Evolutionary conservation across 805 yeast genomes (phyloP).

Genomic region (Cyberlindnera mycetangii): DNA sequence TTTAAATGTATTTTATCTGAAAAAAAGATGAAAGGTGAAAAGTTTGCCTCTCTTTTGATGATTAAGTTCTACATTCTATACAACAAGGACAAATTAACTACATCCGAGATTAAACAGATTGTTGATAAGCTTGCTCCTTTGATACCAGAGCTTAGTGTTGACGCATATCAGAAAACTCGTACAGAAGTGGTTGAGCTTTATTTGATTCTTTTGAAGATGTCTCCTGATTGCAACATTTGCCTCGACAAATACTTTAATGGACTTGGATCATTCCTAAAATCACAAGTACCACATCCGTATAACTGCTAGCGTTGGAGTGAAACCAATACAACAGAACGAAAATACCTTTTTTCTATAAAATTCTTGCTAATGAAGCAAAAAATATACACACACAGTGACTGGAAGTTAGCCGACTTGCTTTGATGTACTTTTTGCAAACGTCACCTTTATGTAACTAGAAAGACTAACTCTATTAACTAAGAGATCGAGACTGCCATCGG

Average conservation of each 20-base stretch:
- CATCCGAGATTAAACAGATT: slow-evolving; percentile 3
- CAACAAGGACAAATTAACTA: slow-evolving; percentile 10
- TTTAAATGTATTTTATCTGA: slow-evolving; percentile 16
- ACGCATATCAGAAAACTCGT: slow-evolving; percentile 23
- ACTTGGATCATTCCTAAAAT: slow-evolving; percentile 14
- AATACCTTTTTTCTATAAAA: too few species aligned
- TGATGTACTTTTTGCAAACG: too few species aligned
- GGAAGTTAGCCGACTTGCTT: too few species aligned
- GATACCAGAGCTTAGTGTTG: slow-evolving; percentile 14
- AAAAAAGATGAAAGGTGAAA: slow-evolving; percentile 24
- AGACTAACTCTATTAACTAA: too few species aligned
- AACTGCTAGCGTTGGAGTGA: too few species aligned
- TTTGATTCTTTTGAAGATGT: slow-evolving; percentile 11
- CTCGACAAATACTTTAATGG: slow-evolving; percentile 11
- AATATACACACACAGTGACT: too few species aligned
- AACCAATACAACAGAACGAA: too few species aligned
- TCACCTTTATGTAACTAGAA: too few species aligned
- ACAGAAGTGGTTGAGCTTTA: slow-evolving; percentile 21
- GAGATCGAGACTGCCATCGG: too few species aligned
- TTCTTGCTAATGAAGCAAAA: too few species aligned
- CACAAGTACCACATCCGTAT: slow-evolving; percentile 11
- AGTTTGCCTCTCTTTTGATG: slow-evolving; percentile 24
- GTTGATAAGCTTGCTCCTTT: slow-evolving; percentile 9
- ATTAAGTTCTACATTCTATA: slow-evolving; percentile 22
- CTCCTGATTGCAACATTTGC: background rate